Evolutionary conservation across 768 basidiomycete species (phyloP), one percentile per base, ranked within the genome.

Genomic region (Trametes gibbosa): DNA sequence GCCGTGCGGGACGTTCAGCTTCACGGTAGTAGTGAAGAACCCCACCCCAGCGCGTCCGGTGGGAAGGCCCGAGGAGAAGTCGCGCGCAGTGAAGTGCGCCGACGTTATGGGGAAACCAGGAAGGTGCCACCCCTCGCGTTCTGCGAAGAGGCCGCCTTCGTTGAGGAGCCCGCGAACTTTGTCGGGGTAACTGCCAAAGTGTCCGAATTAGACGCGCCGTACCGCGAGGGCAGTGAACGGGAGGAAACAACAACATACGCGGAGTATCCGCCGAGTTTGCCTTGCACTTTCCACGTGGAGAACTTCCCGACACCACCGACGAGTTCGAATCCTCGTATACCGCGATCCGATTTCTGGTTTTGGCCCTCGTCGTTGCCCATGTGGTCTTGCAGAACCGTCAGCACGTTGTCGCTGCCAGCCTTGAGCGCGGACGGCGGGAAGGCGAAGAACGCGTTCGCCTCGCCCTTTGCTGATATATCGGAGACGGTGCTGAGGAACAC

Each of bases 21-120:
- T 73, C 70, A 93, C 89, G 0, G 82, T 86, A 3, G 90, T 85
- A 17, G 88, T 79, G 68, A 92, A 93, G 74, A 92, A 92, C 5
- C 90, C 91, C 24, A 92, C 80, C 13, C 92, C 91, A 2, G 90
- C 82, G 19, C 71, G 59, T 4, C 74, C 74, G 40, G 74, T 70
- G 0, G 86, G 87, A 19, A 91, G 76, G 10, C 89, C 88, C 21
- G 75, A 63, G 3, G 80, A 73, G 9, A 90, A 75, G 24, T 85
- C 77, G 50, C 88, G 81, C 6, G 71, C 53, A 1, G 68, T 66
- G 90, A 91, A 93, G 2, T 71, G 71, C 0, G 82, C 80, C 53
- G 35, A 50, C 2, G 34, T 7, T 0, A 16, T 12, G n/a, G 87
- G 76, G 34, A 85, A 91, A 12, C 81, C 84, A 1, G 79, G 79